phyloP scores from a whole-genome alignment of 768 basidiomycete species.

The Mycena belliarum region DNA sequence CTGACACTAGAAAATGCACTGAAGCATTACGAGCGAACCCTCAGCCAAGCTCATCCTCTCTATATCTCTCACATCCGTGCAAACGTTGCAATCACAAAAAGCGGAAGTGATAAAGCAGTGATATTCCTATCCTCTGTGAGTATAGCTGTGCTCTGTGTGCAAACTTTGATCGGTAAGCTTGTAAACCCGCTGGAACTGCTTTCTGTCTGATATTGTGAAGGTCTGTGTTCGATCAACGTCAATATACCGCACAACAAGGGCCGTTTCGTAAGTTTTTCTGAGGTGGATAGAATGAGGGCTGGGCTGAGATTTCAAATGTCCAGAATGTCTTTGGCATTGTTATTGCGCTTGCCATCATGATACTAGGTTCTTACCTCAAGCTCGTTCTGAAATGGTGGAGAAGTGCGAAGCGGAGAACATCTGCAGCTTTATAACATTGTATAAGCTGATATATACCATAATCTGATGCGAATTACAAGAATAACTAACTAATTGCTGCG shows the following conservation, averaged over 20 bases:
- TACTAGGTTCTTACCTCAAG: slow-evolving; percentile 31
- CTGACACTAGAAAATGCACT: slow-evolving; percentile 83
- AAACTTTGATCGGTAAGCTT: slow-evolving; percentile 56
- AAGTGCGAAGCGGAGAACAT: slow-evolving; percentile 10
- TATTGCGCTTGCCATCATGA: slow-evolving; percentile 43
- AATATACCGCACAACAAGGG: slow-evolving; percentile 66
- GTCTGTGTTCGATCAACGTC: slow-evolving; percentile 69
- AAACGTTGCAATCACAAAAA: slow-evolving; percentile 57
- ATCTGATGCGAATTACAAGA: not conserved
- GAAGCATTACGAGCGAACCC: slow-evolving; percentile 82
- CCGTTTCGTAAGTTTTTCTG: no score
- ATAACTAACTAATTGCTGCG: not conserved
- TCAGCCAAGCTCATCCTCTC: slow-evolving; percentile 84
- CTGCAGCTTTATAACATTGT: not conserved
- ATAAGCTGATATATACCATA: not conserved
- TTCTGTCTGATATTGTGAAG: slow-evolving; percentile 38
- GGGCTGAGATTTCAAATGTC: no score
- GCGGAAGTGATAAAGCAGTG: slow-evolving; percentile 64
- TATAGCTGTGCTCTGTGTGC: slow-evolving; percentile 50
- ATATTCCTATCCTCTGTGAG: slow-evolving; percentile 67
- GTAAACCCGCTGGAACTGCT: not conserved
- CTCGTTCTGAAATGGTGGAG: slow-evolving; percentile 19
- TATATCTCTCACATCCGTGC: slow-evolving; percentile 79
- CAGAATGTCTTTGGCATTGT: slow-evolving; percentile 60
- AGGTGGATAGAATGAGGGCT: no score